Evolutionary conservation across 306 rosid genomes (phyloP).

Genomic region (Albizia julibrissin): DNA sequence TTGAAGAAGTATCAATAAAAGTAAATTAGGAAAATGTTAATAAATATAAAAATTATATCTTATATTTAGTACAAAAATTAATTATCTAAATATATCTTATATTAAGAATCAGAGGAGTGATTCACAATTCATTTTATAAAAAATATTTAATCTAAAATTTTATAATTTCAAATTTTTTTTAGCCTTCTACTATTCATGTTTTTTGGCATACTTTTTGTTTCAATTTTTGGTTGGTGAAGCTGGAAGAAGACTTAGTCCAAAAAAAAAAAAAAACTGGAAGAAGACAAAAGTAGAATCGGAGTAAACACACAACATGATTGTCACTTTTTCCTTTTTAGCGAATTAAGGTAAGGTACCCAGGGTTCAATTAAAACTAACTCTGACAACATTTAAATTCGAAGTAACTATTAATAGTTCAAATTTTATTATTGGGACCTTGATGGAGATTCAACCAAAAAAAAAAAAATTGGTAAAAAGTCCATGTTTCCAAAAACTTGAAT

Average conservation of each 20-base stretch:
- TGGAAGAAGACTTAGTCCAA: neutral
- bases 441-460: neutral
- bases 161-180: no score
- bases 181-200: neutral
- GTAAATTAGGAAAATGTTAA: no score
- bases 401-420: neutral
- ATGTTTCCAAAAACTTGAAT: no score
- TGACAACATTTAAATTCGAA: neutral
- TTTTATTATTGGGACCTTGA: neutral
- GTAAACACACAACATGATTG: neutral
- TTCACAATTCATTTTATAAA: no score
- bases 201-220: neutral
- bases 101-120: no score
- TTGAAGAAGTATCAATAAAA: no score
- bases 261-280: no score
- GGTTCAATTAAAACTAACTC: neutral
- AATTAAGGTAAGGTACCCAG: neutral
- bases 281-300: neutral
- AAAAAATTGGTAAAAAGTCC: no score
- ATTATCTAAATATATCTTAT: no score
- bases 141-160: no score
- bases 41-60: no score
- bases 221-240: constrained; percentile 12
- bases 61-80: no score
- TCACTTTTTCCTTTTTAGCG: neutral